Evolutionary conservation across 1,139 yeast genomes (phyloP), one percentile per base, ranked within the genome.

Genomic region (Taphrina flavorubra): DNA sequence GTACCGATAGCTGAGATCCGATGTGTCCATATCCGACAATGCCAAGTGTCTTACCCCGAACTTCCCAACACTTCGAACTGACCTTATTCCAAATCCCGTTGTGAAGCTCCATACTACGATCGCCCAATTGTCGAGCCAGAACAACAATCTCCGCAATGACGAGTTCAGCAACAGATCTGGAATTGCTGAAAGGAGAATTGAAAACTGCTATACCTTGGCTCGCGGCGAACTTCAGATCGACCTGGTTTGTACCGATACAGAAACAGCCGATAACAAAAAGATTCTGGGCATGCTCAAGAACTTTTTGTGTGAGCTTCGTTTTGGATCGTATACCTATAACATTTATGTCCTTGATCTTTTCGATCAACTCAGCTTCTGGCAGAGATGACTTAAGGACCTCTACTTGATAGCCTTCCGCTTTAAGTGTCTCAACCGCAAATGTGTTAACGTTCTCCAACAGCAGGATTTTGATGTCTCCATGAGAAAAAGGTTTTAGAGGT

Each of bases 221-320:
- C 72, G 98, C 97, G 71, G 99, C 99, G 75, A 79, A 89, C 73
- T 89, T 90, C 74, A 94, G 84, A 78, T 94, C 95, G 70, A 94
- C 99, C 82, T 94, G 99, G 82, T 94, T 94, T 70, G 99, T 95
- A 77, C 99, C 99, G 76, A 94, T 94, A 84, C 99, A 94, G 89
- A 94, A 94, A 82, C 99, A 94, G 70, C 99, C 99, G 79, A 95
- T 83, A 57, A 86, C 92, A 44, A 90, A 91, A 79, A 94, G 84
- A 81, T 94, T 90, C 78, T 87, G 88, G 68, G 99, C 99, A 74
- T 89, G 90, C 73, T 86, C 84, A 75, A 94, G 83, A 49, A 94
- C 86, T 71, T 86, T 87, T 74, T 86, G 88, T 51, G 94, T 90
- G 76, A 94, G 84, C 79, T 87, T 89, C 69, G 99, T 94, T 83